Base-by-base conservation (phyloP, 768 basidiomycete species). In the Tulasnella sp. region DNA sequence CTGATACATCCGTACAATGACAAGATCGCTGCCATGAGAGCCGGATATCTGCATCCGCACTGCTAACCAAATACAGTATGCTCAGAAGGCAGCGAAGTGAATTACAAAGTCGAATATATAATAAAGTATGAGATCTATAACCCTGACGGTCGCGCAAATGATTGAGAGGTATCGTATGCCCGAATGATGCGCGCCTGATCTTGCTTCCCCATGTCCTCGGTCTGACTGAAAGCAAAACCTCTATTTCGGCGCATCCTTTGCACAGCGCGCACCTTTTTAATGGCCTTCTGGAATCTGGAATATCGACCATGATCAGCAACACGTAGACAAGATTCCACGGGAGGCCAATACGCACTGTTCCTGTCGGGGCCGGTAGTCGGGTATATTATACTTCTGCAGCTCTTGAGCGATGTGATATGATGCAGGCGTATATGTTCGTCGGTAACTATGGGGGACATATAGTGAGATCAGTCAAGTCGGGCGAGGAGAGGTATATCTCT, bases 361-460 rank as follows among this genome's bases (percentile, higher is more conserved):
- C 72, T 98, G 95, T 60, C 96, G 79, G 2, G 96, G 96, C 43
- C 96, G 79, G 70, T 98, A 99, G 67, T 95, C 92, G 3, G 91
- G 92, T 59, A 96, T 85, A 71, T 96, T 95, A 76, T 94, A 97
- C 74, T 96, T 97, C 74, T 98, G 95, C n/a, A 99, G 79, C 69
- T 99, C 96, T 69, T 98, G 95, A 0, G 93, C 93, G 66, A 99
- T 91, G 68, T 99, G 96, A 71, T 98, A 99, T n/a, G 94, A 85
- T 41, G 82, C 78, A 0, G 96, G 95, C 64, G 73, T 74, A 72
- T 96, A 96, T 26, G 95, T 93, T 64, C 95, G 78, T 61, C 85
- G 83, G 70, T 96, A 98, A 70, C 92, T 94, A 63, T 11, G 3
- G 11, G 24, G n/a, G n/a, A n/a, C n/a, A n/a, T n/a, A 56, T 21